A percentile compares a stretch with the other conserved stretches of the same genome.
phyloP scores from a whole-genome alignment of 106 monocot species.

The Dendrobium nobile region DNA sequence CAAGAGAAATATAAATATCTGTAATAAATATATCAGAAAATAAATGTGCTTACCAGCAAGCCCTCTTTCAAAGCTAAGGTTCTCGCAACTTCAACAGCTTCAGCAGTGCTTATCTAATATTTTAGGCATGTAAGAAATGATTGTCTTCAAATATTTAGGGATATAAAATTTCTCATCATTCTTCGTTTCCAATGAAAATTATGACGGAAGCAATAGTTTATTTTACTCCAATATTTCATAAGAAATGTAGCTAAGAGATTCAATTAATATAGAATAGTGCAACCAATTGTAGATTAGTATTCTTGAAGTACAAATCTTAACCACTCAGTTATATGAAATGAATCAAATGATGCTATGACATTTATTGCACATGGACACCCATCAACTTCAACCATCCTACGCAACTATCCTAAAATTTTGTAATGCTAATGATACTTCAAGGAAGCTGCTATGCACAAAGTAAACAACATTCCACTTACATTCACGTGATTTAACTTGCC shows the following conservation, averaged over 20 bases:
- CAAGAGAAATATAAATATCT: background rate
- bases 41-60: conserved; percentile 47
- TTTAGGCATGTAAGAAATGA: conserved; percentile 5
- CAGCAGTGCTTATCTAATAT: conserved; percentile 66
- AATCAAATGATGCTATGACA: too few species aligned
- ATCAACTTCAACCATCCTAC: too few species aligned
- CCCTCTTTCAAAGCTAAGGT: conserved; percentile 85
- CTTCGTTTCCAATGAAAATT: background rate
- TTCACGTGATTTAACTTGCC: too few species aligned
- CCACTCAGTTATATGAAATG: background rate
- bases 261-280: background rate
- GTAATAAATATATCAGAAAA: background rate
- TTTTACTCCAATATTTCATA: background rate
- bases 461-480: too few species aligned
- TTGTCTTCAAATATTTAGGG: background rate
- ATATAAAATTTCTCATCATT: background rate
- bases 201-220: background rate
- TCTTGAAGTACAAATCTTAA: background rate
- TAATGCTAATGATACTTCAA: too few species aligned
- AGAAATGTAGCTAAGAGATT: background rate
- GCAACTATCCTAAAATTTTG: too few species aligned
- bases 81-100: conserved; percentile 91
- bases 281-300: background rate
- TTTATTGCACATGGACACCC: too few species aligned
- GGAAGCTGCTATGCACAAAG: too few species aligned